These are phyloP conservation scores for Tetratostichococcus sp. DNA, from an alignment of 139 green algal species.

Conservation along the genomic window DNA sequence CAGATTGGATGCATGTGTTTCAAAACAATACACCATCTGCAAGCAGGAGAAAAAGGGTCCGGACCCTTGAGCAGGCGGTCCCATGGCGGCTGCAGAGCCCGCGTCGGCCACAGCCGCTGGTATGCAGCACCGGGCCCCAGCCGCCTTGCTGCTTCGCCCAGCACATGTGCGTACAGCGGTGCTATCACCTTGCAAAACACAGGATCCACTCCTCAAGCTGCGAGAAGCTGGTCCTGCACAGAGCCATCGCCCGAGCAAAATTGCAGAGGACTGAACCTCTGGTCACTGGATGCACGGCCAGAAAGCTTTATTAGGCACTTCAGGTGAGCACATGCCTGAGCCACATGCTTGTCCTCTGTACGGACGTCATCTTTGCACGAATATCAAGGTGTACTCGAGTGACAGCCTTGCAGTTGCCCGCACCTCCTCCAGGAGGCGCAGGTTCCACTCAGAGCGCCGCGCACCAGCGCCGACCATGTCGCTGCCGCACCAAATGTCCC, in stretches of 20 bases:
- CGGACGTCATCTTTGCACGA: no score
- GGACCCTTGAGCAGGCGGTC: not conserved
- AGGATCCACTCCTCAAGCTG: not conserved
- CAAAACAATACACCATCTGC: no score
- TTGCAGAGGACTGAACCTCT: no score
- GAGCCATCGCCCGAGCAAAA: no score
- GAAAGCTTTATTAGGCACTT: no score
- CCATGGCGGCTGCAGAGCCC: not conserved
- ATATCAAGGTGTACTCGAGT: no score
- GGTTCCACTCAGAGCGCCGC: constrained; percentile 65
- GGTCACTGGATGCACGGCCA: no score
- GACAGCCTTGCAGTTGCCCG: not conserved
- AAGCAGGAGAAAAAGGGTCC: no score
- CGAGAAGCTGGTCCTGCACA: not conserved
- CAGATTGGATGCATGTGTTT: no score
- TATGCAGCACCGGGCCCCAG: constrained; percentile 42
- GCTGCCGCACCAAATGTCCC: constrained; percentile 63
- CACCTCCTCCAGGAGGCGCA: constrained; percentile 50
- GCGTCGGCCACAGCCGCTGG: not conserved
- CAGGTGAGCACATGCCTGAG: no score
- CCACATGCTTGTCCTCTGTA: no score
- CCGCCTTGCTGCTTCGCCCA: constrained; percentile 31
- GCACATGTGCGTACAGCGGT: constrained; percentile 46
- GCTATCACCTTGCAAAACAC: constrained; percentile 25
- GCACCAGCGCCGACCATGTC: constrained; percentile 61